Evolutionary conservation across 2,329 filamentous ascomycete species (phyloP).

Genomic region (Calonectria hongkongensis): DNA sequence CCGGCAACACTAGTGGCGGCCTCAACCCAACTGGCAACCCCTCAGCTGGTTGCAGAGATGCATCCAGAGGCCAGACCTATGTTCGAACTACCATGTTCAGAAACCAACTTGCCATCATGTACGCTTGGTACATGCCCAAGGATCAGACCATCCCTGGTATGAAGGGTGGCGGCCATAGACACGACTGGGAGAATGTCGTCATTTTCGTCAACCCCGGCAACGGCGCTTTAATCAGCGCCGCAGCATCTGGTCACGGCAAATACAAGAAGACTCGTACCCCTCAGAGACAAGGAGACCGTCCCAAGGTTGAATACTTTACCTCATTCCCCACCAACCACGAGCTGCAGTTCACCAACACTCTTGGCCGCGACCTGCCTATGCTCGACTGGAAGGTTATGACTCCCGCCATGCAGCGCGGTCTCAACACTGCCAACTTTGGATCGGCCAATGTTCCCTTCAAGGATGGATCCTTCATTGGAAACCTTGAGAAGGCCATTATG

Average conservation of each 20-base stretch:
- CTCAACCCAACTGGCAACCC: constrained; percentile 56
- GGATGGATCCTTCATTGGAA: constrained; percentile 50
- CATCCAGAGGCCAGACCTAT: constrained; percentile 62
- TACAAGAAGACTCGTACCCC: constrained; percentile 54
- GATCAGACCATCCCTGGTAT: constrained; percentile 60
- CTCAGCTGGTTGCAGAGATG: constrained; percentile 57
- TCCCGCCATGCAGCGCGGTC: constrained; percentile 57
- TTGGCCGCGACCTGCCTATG: constrained; percentile 62
- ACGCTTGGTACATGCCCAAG: constrained; percentile 68
- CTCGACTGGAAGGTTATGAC: constrained; percentile 66
- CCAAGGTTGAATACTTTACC: constrained; percentile 59
- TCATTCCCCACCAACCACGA: constrained; percentile 59
- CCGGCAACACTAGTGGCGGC: constrained; percentile 70
- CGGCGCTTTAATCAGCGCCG: constrained; percentile 54
- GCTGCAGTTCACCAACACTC: constrained; percentile 58
- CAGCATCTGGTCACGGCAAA: constrained; percentile 60
- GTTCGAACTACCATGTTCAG: constrained; percentile 58
- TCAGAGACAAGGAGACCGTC: constrained; percentile 46
- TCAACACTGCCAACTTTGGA: constrained; percentile 63
- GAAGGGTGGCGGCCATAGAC: constrained; percentile 59
- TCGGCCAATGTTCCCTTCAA: constrained; percentile 64
- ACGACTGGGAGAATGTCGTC: constrained; percentile 64
- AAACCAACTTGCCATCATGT: constrained; percentile 62
- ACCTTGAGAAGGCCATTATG: constrained; percentile 41
- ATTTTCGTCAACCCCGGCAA: constrained; percentile 56